A percentile compares a stretch with the other conserved stretches of the same genome.
Evolutionary conservation across 139 green algal genomes (phyloP).

Genomic region (Closterium sp.): DNA sequence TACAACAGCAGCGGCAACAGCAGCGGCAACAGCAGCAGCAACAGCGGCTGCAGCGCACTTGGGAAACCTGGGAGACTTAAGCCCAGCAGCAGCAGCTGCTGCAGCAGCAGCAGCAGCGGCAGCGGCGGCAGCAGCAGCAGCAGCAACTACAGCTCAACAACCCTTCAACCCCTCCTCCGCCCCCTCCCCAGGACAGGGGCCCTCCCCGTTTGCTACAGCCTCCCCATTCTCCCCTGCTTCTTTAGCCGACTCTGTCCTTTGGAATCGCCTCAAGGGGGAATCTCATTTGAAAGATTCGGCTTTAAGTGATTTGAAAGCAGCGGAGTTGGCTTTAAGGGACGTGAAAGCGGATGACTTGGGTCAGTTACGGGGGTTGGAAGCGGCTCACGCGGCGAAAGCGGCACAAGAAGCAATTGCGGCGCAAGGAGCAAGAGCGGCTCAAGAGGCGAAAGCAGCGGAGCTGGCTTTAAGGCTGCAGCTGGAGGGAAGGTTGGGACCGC

Average conservation of each 20-base stretch:
- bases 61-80: neutral
- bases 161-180: neutral
- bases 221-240: neutral
- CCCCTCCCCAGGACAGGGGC: neutral
- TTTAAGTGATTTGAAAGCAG: neutral
- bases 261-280: neutral
- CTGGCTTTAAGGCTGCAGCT: neutral
- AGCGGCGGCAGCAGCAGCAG: neutral
- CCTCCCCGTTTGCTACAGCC: neutral
- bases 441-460: neutral
- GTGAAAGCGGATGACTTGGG: neutral
- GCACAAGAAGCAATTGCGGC: no score
- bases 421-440: no score
- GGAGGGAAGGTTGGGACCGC: neutral
- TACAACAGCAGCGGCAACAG: no score
- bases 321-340: neutral
- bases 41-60: neutral
- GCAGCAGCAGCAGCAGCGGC: no score
- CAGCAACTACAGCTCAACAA: neutral
- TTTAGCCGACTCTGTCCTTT: neutral
- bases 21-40: neutral
- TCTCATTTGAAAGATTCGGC: neutral
- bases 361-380: no score
- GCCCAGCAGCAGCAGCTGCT: neutral
- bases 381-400: no score